Evolutionary conservation across 805 yeast genomes (phyloP), one percentile per base, ranked within the genome.

Genomic region (Yarrowia keelungensis): DNA sequence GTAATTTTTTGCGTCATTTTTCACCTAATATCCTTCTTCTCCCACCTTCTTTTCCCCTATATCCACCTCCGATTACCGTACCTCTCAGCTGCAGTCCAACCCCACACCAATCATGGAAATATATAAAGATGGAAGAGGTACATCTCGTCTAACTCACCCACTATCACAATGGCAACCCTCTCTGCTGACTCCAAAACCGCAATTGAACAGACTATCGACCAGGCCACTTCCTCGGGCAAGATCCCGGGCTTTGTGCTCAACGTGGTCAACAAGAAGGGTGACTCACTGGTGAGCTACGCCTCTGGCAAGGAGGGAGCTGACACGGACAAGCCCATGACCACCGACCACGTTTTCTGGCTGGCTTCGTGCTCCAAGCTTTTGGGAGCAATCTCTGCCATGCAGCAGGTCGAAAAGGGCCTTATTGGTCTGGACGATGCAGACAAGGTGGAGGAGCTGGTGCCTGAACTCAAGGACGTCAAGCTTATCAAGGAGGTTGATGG

Each of bases 301-400:
- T 35, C 56, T n/a, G 70, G 70, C 19, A 58, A 69, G 19, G 32
- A 49, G 8, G 74, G 71, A 5, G 22, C 39, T n/a, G 68, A 61
- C 8, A 41, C 68, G 4, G 43, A 46, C 19, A 69, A 67, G 51
- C 69, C 67, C 58, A 49, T 68, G 69, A 70, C 76, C 10, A 70
- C 71, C 8, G 80, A 78, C 35, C 71, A 72, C 16, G 66, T 75
- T 15, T 76, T 76, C 68, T 73, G 77, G 75, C 70, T 76, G 43
- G 80, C 76, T 16, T 76, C 79, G 8, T 74, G 78, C 45, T 76
- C 82, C 7, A 79, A 79, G 69, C 61, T 76, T 19, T 64, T 78
- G 9, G 75, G 78, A 9, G 71, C 76, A 0, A 74, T 76, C 41
- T 80, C 78, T 1, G 68, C 72, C 1, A 69, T 80, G 42, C 81